Evolutionary conservation across 2,329 filamentous ascomycete genomes (phyloP).

Genomic region (Aspergillus floridensis): DNA sequence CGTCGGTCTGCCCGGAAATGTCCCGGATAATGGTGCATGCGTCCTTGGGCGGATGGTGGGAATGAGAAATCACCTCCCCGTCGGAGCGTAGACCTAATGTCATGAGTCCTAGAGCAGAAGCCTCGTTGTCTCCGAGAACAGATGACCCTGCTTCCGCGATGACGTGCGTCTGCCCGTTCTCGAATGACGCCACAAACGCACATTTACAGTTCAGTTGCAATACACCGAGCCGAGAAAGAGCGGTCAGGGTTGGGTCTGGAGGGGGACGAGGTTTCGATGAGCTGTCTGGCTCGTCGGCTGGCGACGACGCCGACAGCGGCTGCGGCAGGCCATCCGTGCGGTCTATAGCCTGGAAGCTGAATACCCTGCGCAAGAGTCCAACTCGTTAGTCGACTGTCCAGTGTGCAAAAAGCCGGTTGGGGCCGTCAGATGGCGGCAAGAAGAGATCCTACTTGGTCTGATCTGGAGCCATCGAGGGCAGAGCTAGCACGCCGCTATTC

Average conservation of each 20-base stretch:
- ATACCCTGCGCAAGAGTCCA: neutral
- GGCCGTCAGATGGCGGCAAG: neutral
- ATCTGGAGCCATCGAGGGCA: neutral
- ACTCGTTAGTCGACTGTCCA: neutral
- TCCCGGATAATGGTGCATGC: conserved; percentile 37
- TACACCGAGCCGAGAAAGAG: conserved; percentile 50
- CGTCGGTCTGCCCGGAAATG: conserved; percentile 33
- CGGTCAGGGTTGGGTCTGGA: conserved; percentile 40
- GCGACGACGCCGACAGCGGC: neutral
- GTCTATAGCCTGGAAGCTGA: conserved; percentile 2
- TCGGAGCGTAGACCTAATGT: conserved; percentile 10
- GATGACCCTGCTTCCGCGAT: conserved; percentile 50
- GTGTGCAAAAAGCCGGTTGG: neutral
- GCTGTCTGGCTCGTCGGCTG: neutral
- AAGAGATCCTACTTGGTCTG: neutral
- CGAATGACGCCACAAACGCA: conserved; percentile 51
- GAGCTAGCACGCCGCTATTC: neutral
- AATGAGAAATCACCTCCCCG: neutral
- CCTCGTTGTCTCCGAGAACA: conserved; percentile 15
- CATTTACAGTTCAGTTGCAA: conserved; percentile 43
- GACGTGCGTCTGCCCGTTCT: conserved; percentile 46
- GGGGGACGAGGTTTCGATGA: neutral
- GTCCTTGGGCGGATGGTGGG: conserved; percentile 1
- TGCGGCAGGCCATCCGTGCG: neutral
- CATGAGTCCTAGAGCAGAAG: conserved; percentile 18